These are phyloP conservation scores for Mortierella sp. DNA, from an alignment of 371 early-diverging fungal species.

Conservation along the genomic window DNA sequence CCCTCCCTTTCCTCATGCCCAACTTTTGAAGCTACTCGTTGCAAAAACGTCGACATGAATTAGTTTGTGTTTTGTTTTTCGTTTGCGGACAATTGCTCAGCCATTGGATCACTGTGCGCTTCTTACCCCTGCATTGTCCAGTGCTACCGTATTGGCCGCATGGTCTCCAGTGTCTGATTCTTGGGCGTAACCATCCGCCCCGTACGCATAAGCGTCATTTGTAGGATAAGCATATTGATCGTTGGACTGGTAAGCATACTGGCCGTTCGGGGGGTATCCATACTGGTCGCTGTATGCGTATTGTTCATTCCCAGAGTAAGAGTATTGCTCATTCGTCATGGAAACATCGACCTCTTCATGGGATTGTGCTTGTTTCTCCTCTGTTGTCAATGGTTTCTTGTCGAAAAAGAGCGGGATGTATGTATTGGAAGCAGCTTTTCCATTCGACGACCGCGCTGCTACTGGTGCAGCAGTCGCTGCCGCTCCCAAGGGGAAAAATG, in stretches of 20 bases:
- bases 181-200: conserved; percentile 10
- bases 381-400: conserved; percentile 44
- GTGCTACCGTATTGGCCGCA: conserved; percentile 23
- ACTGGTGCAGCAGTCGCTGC: conserved; percentile 18
- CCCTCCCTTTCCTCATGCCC: conserved; percentile 59
- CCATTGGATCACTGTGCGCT: no score
- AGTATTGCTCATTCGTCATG: conserved; percentile 40
- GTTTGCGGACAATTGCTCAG: no score
- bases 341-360: conserved; percentile 29
- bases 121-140: conserved; percentile 58
- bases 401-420: conserved; percentile 47
- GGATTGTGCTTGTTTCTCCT: conserved; percentile 26
- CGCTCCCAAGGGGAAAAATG: conserved; percentile 47
- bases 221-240: conserved; percentile 34
- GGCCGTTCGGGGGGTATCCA: conserved; percentile 16
- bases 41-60: no score
- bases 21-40: conserved; percentile 55
- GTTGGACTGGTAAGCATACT: conserved; percentile 8
- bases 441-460: not conserved
- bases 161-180: conserved; percentile 3
- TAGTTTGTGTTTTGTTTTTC: no score
- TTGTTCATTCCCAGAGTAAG: conserved; percentile 41
- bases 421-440: conserved; percentile 35
- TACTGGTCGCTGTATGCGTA: conserved; percentile 49
- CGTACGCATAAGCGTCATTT: conserved; percentile 6